Percentiles rank a stretch among this genome's conserved stretches.
Evolutionary conservation across 495 filamentous ascomycete genomes (phyloP).

Genomic region (Rhizodiscina lignyota): DNA sequence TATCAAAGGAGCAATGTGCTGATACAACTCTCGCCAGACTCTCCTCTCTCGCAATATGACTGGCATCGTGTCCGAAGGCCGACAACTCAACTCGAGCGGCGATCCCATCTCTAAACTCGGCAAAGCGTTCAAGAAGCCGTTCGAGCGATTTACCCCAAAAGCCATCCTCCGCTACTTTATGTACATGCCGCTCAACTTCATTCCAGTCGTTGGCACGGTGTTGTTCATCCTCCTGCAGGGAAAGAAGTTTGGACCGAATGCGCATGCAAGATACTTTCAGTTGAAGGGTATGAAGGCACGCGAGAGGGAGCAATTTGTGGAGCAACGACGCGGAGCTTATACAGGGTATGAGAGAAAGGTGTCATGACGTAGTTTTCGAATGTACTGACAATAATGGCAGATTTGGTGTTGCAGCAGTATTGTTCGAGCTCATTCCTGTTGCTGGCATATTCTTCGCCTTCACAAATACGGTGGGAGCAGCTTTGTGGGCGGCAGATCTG

Average conservation of each 20-base stretch:
- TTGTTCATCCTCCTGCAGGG: slow-evolving; percentile 68
- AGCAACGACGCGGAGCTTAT: slow-evolving; percentile 48
- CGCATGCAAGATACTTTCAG: slow-evolving; percentile 64
- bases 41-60: slow-evolving; percentile 20
- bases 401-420: slow-evolving; percentile 60
- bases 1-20: not conserved
- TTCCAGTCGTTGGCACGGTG: slow-evolving; percentile 73
- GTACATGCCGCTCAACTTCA: slow-evolving; percentile 81
- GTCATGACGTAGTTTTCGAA: no score
- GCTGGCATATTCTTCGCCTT: slow-evolving; percentile 73
- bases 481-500: slow-evolving; percentile 85
- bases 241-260: slow-evolving; percentile 31
- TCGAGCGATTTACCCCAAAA: slow-evolving; percentile 45
- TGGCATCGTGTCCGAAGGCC: slow-evolving; percentile 48
- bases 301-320: slow-evolving; percentile 46
- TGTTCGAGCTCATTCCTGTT: slow-evolving; percentile 74
- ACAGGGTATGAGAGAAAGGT: no score
- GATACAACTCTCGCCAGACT: slow-evolving; percentile 9
- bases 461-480: slow-evolving; percentile 83
- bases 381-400: no score
- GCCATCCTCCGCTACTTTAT: slow-evolving; percentile 52
- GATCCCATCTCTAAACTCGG: slow-evolving; percentile 57
- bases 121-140: slow-evolving; percentile 51
- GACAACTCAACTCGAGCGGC: slow-evolving; percentile 45
- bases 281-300: slow-evolving; percentile 59